Evolutionary conservation across 106 monocot species (phyloP), one percentile per base, ranked within the genome.

Genomic region (Platanthera guangdongensis): DNA sequence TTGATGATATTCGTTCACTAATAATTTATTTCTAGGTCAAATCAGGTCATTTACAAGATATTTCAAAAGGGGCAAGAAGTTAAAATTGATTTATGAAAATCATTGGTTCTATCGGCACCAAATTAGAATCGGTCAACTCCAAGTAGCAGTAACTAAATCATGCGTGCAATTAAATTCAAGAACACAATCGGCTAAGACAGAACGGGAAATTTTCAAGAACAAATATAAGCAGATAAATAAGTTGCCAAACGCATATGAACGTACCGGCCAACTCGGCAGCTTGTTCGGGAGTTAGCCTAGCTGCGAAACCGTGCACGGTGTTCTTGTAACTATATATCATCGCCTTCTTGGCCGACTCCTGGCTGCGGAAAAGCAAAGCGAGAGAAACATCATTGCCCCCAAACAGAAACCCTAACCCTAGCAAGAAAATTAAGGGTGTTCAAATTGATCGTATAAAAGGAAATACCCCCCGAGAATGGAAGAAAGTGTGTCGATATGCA

Each of bases 281-380:
- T 83, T 94, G 90, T 47, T 86, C 48, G 7, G 88, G 83, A 16
- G 90, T 94, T 18, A 94, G 83, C 78, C 82, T 94, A 16, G 94
- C 94, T 18, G 94, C 84, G 80, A 94, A 94, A 5, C 94, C 94
- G 8, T 83, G 88, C 4, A 84, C 84, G 4, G 84, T 86, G 54
- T 83, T 75, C 75, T 19, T 83, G 83, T 94, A 94, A 76, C 86
- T 82, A 72, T 94, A 90, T 5, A 94, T 47, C 68, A 94, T 18
- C 22, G 88, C 82, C 51, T 73, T 83, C 86, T 82, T 90, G 51
- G 94, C 94, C 50, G 86, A 85, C 8, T 86, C 88, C 72, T 90
- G 88, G 65, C 90, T 94, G 67, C 14, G 49, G 72, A 55, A 49
- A 68, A 19, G 19, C 51, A 25, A 15, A 39, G 30, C 25, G 30